Conservation (phyloP, 805 yeast genomes). For the Zygosaccharomyces rouxii region DNA sequence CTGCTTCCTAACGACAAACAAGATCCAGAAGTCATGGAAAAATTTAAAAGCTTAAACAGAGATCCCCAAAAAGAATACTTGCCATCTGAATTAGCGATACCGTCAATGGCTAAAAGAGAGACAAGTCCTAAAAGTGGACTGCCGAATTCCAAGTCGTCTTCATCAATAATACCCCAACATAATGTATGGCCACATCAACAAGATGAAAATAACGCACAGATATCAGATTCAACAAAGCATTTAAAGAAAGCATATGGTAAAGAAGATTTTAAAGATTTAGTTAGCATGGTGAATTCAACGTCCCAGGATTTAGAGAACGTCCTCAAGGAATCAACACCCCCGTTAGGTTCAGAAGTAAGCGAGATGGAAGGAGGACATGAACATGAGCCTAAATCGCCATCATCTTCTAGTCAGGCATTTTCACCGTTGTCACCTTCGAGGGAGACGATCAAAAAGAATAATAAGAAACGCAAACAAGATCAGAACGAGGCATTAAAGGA, state of each 20-base stretch:
- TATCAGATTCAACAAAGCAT: conserved; percentile 15
- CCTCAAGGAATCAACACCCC: conserved; percentile 12
- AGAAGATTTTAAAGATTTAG: conserved; percentile 29
- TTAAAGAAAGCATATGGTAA: conserved; percentile 25
- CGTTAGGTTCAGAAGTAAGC: conserved; percentile 12
- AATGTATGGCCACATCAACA: not conserved
- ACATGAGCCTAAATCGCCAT: not conserved
- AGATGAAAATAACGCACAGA: not conserved
- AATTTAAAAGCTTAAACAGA: conserved; percentile 25
- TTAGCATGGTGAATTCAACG: conserved; percentile 29
- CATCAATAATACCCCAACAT: not conserved
- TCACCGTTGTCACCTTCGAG: conserved; percentile 4
- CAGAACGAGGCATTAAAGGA: conserved; percentile 11
- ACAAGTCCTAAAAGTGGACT: conserved; percentile 9
- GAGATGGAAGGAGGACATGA: conserved; percentile 9
- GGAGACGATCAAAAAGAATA: conserved; percentile 1
- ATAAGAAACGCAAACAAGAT: conserved; percentile 15
- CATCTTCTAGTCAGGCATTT: conserved; percentile 1
- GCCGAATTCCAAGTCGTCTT: conserved; percentile 1
- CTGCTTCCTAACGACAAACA: conserved; percentile 36
- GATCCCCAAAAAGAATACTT: conserved; percentile 29
- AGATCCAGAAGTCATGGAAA: conserved; percentile 23
- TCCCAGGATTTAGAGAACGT: conserved; percentile 27
- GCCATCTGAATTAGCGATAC: conserved; percentile 29
- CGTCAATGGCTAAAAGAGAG: conserved; percentile 13